Percentiles rank a stretch among this genome's conserved stretches.
Evolutionary conservation across 2,329 filamentous ascomycete species (phyloP).

Genomic region (Aspergillus uvarum): DNA sequence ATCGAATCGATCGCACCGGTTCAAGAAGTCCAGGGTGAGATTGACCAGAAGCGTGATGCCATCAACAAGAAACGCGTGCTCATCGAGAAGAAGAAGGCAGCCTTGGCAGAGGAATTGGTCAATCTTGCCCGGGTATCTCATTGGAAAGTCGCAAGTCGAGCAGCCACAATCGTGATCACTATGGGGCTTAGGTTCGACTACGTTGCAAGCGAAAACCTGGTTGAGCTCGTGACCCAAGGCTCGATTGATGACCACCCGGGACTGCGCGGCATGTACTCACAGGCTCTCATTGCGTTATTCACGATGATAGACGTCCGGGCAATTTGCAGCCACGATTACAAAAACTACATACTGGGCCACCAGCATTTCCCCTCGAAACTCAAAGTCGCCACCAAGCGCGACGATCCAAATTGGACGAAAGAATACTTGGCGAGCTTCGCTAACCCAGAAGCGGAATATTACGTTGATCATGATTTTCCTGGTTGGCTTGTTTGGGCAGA

Average conservation of each 20-base stretch:
- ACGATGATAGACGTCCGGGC: constrained; percentile 85
- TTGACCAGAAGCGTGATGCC: constrained; percentile 64
- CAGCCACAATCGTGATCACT: constrained; percentile 85
- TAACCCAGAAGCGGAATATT: constrained; percentile 76
- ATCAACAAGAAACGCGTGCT: constrained; percentile 72
- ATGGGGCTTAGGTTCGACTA: constrained; percentile 89
- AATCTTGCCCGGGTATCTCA: constrained; percentile 76
- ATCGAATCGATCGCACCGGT: constrained; percentile 70
- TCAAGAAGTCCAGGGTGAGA: constrained; percentile 59
- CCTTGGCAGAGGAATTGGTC: constrained; percentile 77
- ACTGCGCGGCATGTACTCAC: constrained; percentile 75
- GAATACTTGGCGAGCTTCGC: constrained; percentile 77
- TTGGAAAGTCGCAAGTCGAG: constrained; percentile 93
- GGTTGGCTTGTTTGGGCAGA: constrained; percentile 97
- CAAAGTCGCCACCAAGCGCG: constrained; percentile 68
- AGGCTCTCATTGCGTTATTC: constrained; percentile 76
- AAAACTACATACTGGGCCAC: constrained; percentile 79
- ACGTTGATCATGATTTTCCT: constrained; percentile 86
- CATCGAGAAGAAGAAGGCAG: constrained; percentile 81
- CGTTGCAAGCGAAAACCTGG: constrained; percentile 75
- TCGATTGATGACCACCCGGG: constrained; percentile 89
- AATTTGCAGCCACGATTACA: constrained; percentile 80
- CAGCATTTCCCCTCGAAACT: constrained; percentile 77
- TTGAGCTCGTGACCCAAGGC: constrained; percentile 78
- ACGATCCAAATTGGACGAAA: constrained; percentile 75